Evolutionary conservation across 352 stramenopile genomes (phyloP).

Genomic region (Globisporangium middletonii): DNA sequence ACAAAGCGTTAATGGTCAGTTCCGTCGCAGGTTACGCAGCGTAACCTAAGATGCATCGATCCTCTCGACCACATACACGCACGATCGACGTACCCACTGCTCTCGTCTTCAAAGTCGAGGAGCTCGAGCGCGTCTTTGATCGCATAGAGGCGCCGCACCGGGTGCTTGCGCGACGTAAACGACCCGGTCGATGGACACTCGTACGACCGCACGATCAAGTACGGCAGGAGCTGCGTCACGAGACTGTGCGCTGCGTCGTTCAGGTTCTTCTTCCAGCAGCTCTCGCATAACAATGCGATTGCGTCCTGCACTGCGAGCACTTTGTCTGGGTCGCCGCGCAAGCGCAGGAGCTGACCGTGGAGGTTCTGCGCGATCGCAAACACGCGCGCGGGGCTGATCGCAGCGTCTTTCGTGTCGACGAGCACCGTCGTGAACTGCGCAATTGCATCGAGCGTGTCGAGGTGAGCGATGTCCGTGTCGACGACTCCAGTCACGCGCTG

Average conservation of each 20-base stretch:
- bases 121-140: conserved; percentile 74
- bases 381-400: conserved; percentile 48
- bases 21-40: no score
- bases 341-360: conserved; percentile 54
- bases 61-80: neutral
- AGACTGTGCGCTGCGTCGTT: conserved; percentile 47
- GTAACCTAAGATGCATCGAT: neutral
- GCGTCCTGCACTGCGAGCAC: conserved; percentile 54
- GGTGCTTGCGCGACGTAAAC: conserved; percentile 66
- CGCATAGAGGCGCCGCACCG: conserved; percentile 64
- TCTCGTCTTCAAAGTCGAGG: conserved; percentile 82
- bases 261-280: conserved; percentile 68
- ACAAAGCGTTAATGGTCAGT: conserved; percentile 1
- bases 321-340: conserved; percentile 35
- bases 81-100: conserved; percentile 35
- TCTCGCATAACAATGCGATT: conserved; percentile 67
- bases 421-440: conserved; percentile 54
- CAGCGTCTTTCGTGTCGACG: conserved; percentile 45
- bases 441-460: conserved; percentile 34
- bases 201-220: conserved; percentile 78
- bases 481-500: conserved; percentile 16
- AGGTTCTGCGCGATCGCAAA: conserved; percentile 57
- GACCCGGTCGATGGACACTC: conserved; percentile 40
- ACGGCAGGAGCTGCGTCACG: conserved; percentile 81
- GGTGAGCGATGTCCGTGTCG: conserved; percentile 14